Percentiles rank a stretch among this genome's conserved stretches.
These are phyloP conservation scores for Ganoderma sinense DNA, from an alignment of 1,284 basidiomycete genomes.

Conservation along the genomic window DNA sequence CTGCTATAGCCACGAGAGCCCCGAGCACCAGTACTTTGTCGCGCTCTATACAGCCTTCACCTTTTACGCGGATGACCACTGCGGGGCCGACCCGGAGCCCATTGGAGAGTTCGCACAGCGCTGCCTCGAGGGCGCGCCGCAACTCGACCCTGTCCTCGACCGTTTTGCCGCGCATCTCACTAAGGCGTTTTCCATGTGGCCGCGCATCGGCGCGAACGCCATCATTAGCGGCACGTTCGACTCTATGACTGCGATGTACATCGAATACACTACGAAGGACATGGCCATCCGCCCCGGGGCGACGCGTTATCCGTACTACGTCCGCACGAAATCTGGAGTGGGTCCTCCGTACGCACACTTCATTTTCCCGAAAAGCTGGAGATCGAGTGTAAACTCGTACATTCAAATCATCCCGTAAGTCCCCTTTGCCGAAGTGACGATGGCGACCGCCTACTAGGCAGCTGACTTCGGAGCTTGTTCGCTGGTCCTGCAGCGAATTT, in stretches of 20 bases:
- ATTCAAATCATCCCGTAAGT: conserved; percentile 24
- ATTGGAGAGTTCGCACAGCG: conserved; percentile 20
- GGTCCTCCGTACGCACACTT: conserved; percentile 24
- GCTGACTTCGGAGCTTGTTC: neutral
- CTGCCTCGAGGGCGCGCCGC: conserved; percentile 15
- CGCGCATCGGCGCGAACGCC: conserved; percentile 21
- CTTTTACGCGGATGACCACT: conserved; percentile 20
- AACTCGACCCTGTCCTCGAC: conserved; percentile 24
- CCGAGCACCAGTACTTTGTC: conserved; percentile 16
- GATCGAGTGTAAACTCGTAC: conserved; percentile 19
- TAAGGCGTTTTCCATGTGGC: conserved; percentile 17
- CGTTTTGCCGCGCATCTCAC: conserved; percentile 19
- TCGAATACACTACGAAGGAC: conserved; percentile 19
- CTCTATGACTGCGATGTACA: conserved; percentile 23
- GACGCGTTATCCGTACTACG: conserved; percentile 23
- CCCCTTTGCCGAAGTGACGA: neutral
- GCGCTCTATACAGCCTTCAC: conserved; percentile 17
- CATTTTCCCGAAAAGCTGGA: conserved; percentile 20
- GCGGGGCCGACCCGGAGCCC: conserved; percentile 11
- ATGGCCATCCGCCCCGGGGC: conserved; percentile 17
- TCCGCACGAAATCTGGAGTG: conserved; percentile 20
- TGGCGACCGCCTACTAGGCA: neutral
- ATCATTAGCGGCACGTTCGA: conserved; percentile 27
- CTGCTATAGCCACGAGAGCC: conserved; percentile 10
- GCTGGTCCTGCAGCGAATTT: conserved; percentile 4